Evolutionary conservation across 1,284 basidiomycete genomes (phyloP), one percentile per base, ranked within the genome.

Genomic region (Apiotrichum gracile): DNA sequence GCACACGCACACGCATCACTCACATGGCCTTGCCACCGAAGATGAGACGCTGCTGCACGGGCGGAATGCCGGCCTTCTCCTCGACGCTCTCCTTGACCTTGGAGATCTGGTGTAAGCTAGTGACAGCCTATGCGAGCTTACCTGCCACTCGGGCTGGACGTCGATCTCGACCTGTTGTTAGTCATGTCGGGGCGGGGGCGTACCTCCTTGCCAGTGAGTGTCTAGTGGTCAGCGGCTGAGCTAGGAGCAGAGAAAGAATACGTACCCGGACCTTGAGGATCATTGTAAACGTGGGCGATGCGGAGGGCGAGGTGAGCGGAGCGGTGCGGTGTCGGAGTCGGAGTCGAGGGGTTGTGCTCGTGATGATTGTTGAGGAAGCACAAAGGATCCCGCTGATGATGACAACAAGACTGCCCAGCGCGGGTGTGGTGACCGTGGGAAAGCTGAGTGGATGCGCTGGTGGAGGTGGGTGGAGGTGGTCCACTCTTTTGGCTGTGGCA

Each of bases 31-130:
- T 85, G 42, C 96, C 96, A 66, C 84, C 78, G 73, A 88, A 97
- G 73, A 98, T 98, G 66, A 99, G 77, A 56, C 96, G 84, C 74
- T 98, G 96, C 76, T 99, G 96, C 37, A 82, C 88, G 57, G 96
- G 94, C 17, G 96, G 96, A 46, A 99, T 96, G 67, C 94, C 96
- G 38, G 93, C 94, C 77, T 98, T 96, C 78, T 97, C 94, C 75
- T 99, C 96, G 29, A 99, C 91, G 74, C 91, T 88, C 80, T 97
- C 93, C 79, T 99, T 99, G 78, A 98, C 94, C 63, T 91, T 85
- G 44, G 84, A 81, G 71, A 97, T 91, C 93, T 96, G 64, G 13
- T 12, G 49, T 61, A 19, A 59, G 53, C 47, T 51, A 26, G 4
- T 5, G 43, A 19, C 14, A 4, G 9, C n/a, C 5, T 21, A 24